Base-by-base conservation (phyloP, 768 basidiomycete species). In the Mycena crocata region DNA sequence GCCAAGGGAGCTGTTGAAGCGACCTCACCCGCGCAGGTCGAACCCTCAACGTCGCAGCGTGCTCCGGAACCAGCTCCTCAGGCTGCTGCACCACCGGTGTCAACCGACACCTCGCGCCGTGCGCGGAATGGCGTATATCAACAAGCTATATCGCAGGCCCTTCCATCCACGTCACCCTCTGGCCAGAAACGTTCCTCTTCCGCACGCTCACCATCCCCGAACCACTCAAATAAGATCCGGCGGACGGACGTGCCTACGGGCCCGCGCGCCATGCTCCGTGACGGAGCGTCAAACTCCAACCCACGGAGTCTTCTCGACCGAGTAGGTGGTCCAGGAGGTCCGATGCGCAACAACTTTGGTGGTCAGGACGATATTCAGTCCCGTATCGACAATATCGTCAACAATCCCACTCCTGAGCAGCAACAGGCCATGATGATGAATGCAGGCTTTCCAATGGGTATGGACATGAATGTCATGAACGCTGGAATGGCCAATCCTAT, bases 221-320 rank as follows among this genome's bases (percentile, higher is more conserved):
- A 78, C 59, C 87, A 88, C 51, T 89, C 91, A 7, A 88, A 87
- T 71, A 95, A 95, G 77, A 79, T 87, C 15, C 85, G 93, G 68
- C 87, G 92, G 66, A 90, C 85, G 31, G 93, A 94, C 68, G 80
- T 93, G 1, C 95, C 95, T 1, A 92, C 91, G 3, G 94, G 92
- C 26, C 95, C 95, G 23, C 87, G 95, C 56, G 94, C 93, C 2
- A 95, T 96, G 93, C 81, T 83, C 51, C 82, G 83, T 57, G 83
- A 83, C 37, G 80, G 70, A 75, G 68, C 74, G 77, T 67, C 46
- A 30, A 34, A 17, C n/a, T 63, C 69, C 73, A 46, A 69, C 72
- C 35, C 66, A 73, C 85, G 90, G 63, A 94, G 93, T 78, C 83
- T 97, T 46, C 79, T 94, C 40, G 95, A 96, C 71, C 86, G 95